Evolutionary conservation across 225 moss, liverwort and hornwort species (phyloP).

Genomic region (Marchantia polymorpha): DNA sequence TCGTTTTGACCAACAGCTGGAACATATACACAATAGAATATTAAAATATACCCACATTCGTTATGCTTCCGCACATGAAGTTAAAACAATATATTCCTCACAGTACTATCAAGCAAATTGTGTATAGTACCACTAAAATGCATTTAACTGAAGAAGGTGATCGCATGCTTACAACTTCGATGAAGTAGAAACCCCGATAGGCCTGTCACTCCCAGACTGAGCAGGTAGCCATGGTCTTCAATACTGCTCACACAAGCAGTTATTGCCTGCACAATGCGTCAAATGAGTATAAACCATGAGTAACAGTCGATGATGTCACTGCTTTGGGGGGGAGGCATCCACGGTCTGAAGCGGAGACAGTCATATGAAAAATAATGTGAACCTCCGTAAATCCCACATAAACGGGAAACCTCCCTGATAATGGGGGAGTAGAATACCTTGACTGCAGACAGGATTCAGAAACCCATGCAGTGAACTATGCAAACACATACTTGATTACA

Average conservation of each 20-base stretch:
- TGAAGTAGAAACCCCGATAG: slow-evolving; percentile 81
- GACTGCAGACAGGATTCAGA: neutral
- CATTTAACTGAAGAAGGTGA: neutral
- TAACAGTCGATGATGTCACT: neutral
- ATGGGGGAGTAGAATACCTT: neutral
- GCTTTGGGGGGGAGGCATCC: too few species aligned
- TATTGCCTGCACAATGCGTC: slow-evolving; percentile 47
- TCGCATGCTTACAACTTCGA: slow-evolving; percentile 46
- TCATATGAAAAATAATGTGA: neutral
- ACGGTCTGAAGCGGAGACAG: too few species aligned
- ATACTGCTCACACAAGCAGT: slow-evolving; percentile 77
- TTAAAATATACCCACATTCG: neutral
- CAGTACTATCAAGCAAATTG: neutral
- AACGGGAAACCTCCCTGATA: neutral
- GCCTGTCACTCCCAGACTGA: slow-evolving; percentile 77
- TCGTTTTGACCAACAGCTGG: slow-evolving; percentile 49
- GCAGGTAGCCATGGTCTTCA: slow-evolving; percentile 96
- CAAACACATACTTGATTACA: neutral
- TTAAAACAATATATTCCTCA: neutral
- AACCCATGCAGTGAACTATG: neutral
- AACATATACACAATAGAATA: neutral
- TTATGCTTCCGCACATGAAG: neutral
- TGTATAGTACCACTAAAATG: neutral
- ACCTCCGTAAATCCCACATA: neutral
- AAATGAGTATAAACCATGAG: neutral